Conservation (phyloP, 2,329 filamentous ascomycete species). For the Aphanoascus verrucosus region DNA sequence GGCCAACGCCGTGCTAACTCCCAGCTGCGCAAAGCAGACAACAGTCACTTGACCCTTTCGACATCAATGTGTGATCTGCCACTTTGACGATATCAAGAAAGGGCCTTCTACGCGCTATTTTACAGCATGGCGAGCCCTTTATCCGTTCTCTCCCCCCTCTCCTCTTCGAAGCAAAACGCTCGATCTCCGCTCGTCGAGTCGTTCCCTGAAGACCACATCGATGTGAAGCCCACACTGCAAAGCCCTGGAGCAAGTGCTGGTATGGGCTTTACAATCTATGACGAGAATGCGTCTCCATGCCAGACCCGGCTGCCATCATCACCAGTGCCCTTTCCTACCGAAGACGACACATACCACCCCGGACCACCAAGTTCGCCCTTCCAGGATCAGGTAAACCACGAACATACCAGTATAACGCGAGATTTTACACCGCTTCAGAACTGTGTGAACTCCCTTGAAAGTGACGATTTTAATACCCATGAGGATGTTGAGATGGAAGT, state of each 20-base stretch:
- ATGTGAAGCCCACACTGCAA: slow-evolving; percentile 20
- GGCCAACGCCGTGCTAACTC: too few species aligned
- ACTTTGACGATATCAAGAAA: not conserved
- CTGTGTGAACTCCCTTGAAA: slow-evolving; percentile 18
- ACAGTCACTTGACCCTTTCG: too few species aligned
- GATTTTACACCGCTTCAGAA: slow-evolving; percentile 16
- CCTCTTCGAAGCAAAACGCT: slow-evolving; percentile 33
- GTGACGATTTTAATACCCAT: not conserved
- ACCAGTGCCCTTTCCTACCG: not conserved
- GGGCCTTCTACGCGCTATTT: not conserved
- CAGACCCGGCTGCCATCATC: not conserved
- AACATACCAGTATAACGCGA: slow-evolving; percentile 18
- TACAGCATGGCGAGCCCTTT: slow-evolving; percentile 32
- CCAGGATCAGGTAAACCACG: slow-evolving; percentile 23
- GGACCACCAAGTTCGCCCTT: slow-evolving; percentile 31
- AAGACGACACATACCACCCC: slow-evolving; percentile 14
- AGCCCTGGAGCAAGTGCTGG: not conserved
- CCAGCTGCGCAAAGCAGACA: too few species aligned
- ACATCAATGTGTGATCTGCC: too few species aligned
- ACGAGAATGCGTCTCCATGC: slow-evolving; percentile 5
- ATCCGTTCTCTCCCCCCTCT: slow-evolving; percentile 33
- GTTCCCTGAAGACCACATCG: not conserved
- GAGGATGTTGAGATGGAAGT: slow-evolving; percentile 11
- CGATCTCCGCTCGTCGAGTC: slow-evolving; percentile 22
- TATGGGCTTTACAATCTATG: slow-evolving; percentile 4